Conservation (phyloP, 169 alveolate genomes). For the Haemoproteus tartakovskyi region DNA sequence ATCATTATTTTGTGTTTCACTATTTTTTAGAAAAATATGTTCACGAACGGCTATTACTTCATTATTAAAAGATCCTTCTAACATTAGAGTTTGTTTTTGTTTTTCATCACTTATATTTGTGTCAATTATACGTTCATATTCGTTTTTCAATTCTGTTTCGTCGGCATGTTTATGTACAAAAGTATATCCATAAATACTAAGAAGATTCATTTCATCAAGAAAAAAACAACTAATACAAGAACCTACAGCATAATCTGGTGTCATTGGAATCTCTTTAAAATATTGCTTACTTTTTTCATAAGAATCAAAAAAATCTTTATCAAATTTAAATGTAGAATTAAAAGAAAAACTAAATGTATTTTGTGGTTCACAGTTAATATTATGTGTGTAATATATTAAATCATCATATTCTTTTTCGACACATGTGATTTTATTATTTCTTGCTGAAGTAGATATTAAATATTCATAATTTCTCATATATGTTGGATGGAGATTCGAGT, state of each 20-base stretch:
- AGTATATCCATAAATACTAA: constrained; percentile 59
- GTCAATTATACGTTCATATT: constrained; percentile 28
- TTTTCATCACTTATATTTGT: not conserved
- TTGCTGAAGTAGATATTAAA: constrained; percentile 26
- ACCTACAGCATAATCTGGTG: constrained; percentile 41
- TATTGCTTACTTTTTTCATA: constrained; percentile 37
- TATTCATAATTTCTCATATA: constrained; percentile 19
- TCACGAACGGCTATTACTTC: not conserved
- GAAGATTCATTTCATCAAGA: constrained; percentile 53
- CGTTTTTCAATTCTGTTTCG: constrained; percentile 8
- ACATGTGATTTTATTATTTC: constrained; percentile 33
- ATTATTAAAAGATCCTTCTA: not conserved
- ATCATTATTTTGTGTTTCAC: not conserved
- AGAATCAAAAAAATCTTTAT: constrained; percentile 5
- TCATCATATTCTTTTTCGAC: constrained; percentile 48
- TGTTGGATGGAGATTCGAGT: not conserved
- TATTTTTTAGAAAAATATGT: no score
- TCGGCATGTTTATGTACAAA: constrained; percentile 43
- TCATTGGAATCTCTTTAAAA: constrained; percentile 28
- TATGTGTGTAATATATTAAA: constrained; percentile 37
- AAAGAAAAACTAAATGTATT: constrained; percentile 61
- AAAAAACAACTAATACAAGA: constrained; percentile 53
- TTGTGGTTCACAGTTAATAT: constrained; percentile 52
- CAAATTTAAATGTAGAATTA: constrained; percentile 59
- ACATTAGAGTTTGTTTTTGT: not conserved